Evolutionary conservation across 2,329 filamentous ascomycete genomes (phyloP).

Genomic region (Rachicladosporium sp.): DNA sequence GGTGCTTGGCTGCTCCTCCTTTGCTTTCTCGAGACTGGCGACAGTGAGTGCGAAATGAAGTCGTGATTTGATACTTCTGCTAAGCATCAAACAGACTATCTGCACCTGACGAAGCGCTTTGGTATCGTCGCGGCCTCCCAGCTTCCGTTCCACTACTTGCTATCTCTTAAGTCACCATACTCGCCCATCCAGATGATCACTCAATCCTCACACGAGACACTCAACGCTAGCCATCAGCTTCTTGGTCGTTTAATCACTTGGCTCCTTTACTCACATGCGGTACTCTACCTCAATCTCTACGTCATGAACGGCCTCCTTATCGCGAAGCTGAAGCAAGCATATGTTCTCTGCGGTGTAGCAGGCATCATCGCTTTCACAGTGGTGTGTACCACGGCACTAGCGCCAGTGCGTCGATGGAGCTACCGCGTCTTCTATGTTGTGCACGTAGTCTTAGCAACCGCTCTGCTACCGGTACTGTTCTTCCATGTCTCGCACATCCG

Average conservation of each 20-base stretch:
- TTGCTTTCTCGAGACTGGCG: slow-evolving; percentile 38
- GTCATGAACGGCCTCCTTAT: slow-evolving; percentile 36
- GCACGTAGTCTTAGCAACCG: slow-evolving; percentile 41
- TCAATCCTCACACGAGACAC: slow-evolving; percentile 39
- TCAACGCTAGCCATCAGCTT: slow-evolving; percentile 47
- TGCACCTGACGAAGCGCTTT: slow-evolving; percentile 51
- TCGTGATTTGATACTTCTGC: not conserved
- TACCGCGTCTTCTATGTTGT: slow-evolving; percentile 44
- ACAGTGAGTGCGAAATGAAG: slow-evolving; percentile 30
- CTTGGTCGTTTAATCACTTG: slow-evolving; percentile 42
- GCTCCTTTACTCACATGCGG: slow-evolving; percentile 40
- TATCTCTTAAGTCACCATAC: slow-evolving; percentile 40
- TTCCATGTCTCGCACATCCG: slow-evolving; percentile 45
- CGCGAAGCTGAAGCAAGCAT: slow-evolving; percentile 43
- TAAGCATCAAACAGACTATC: slow-evolving; percentile 40
- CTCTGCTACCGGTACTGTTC: slow-evolving; percentile 39
- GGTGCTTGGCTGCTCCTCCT: slow-evolving; percentile 40
- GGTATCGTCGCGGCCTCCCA: slow-evolving; percentile 49
- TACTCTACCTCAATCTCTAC: slow-evolving; percentile 48
- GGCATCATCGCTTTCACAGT: slow-evolving; percentile 33
- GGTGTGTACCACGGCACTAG: slow-evolving; percentile 38
- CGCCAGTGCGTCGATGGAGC: slow-evolving; percentile 32
- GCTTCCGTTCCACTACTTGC: slow-evolving; percentile 46
- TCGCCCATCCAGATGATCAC: slow-evolving; percentile 41
- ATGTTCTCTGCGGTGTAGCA: slow-evolving; percentile 44